Conservation (phyloP, 202 grass and related monocot species). For the Panicum virgatum region DNA sequence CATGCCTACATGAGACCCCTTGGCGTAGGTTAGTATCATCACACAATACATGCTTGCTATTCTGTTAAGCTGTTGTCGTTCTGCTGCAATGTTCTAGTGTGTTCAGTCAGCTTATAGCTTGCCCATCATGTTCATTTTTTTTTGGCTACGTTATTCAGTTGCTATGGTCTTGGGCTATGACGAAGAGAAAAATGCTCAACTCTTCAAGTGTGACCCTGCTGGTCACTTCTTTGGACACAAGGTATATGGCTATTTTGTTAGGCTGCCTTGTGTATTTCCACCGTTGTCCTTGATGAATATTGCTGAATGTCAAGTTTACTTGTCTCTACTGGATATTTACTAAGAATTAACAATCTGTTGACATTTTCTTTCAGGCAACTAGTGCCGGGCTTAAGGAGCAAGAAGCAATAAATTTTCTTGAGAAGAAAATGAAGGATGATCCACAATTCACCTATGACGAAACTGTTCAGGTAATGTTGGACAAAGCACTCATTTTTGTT, state of each 20-base stretch:
- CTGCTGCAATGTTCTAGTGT: background rate
- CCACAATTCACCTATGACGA: conserved; percentile 83
- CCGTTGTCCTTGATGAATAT: background rate
- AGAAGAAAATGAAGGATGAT: conserved; percentile 99
- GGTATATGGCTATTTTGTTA: conserved; percentile 47
- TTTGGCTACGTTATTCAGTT: conserved; percentile 54
- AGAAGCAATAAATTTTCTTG: conserved; percentile 99
- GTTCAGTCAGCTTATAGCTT: background rate
- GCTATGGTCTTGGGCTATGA: conserved; percentile 93
- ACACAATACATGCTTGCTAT: background rate
- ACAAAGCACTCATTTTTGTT: background rate
- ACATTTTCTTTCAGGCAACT: conserved; percentile 65
- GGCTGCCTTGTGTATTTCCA: background rate
- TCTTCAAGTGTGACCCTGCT: conserved; percentile 97
- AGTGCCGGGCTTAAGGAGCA: conserved; percentile 97
- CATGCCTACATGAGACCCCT: conserved; percentile 99
- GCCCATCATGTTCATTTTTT: conserved; percentile 15
- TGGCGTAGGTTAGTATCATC: conserved; percentile 79
- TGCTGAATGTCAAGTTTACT: too few species aligned
- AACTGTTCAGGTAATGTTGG: conserved; percentile 79
- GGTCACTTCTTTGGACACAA: conserved; percentile 98
- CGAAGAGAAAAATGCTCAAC: conserved; percentile 97
- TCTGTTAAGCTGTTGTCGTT: conserved; percentile 4
- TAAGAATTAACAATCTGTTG: background rate
- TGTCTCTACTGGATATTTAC: too few species aligned